Evolutionary conservation across 176 grass and related monocot species (phyloP).

Genomic region (Tillandsia leiboldiana): DNA sequence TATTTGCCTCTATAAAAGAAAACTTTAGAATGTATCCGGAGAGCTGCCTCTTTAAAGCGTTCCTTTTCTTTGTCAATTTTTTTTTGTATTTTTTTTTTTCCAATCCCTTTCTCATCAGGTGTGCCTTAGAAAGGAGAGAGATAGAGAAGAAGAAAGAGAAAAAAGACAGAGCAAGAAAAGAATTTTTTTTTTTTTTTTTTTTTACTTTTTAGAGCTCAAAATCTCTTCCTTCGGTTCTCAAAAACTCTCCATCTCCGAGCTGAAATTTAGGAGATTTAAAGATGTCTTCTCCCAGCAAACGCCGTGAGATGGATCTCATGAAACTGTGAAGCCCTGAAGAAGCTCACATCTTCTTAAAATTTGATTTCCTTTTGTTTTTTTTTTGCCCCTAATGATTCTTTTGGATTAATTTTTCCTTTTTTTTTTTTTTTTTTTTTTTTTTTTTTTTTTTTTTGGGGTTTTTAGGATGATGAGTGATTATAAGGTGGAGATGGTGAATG

Average conservation of each 20-base stretch:
- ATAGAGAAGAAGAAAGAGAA: no score
- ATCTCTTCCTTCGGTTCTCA: not conserved
- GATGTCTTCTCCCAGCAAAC: slow-evolving; percentile 97
- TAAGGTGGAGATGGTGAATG: slow-evolving; percentile 98
- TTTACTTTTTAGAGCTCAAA: not conserved
- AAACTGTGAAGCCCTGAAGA: slow-evolving; percentile 61
- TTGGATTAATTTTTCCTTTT: not conserved
- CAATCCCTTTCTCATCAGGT: no score
- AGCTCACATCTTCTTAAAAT: not conserved
- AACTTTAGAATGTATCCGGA: no score
- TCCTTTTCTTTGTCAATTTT: no score
- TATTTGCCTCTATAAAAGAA: no score
- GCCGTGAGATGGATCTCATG: slow-evolving; percentile 99
- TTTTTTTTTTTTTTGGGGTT: slow-evolving; percentile 19
- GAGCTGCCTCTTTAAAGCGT: no score
- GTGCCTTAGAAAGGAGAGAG: no score
- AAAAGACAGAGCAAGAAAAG: no score
- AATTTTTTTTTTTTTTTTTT: no score
- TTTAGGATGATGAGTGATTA: slow-evolving; percentile 99
- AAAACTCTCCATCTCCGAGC: not conserved
- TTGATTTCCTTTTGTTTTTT: slow-evolving; percentile 1
- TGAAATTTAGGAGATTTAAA: not conserved
- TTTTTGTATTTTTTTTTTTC: no score
- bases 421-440: slow-evolving; percentile 17
- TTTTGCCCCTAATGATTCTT: not conserved